These are phyloP conservation scores for Leishmania aethiopica DNA, from an alignment of 208 protist species.

Conservation along the genomic window DNA sequence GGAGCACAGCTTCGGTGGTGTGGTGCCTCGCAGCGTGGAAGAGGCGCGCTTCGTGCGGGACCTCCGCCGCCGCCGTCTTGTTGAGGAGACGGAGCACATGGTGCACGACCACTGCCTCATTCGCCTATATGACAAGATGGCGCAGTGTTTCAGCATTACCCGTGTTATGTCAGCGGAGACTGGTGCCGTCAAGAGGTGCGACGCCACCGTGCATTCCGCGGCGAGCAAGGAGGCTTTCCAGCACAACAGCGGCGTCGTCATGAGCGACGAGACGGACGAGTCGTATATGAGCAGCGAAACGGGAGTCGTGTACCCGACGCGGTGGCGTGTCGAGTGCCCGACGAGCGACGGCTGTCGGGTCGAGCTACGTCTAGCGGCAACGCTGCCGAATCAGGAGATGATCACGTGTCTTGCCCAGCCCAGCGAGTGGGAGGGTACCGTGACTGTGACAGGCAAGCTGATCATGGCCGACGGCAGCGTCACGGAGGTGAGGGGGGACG, in stretches of 20 bases:
- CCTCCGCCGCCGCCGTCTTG: conserved; percentile 27
- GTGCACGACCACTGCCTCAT: conserved; percentile 48
- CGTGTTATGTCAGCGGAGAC: conserved; percentile 22
- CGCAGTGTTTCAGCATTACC: conserved; percentile 37
- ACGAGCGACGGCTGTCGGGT: conserved; percentile 29
- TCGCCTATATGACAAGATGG: conserved; percentile 49
- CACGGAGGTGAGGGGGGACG: conserved; percentile 41
- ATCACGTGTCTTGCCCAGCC: conserved; percentile 46
- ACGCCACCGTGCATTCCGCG: conserved; percentile 36
- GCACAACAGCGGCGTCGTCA: conserved; percentile 26
- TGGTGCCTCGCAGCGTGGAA: conserved; percentile 39
- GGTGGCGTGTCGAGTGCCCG: conserved; percentile 39
- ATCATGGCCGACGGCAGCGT: conserved; percentile 35
- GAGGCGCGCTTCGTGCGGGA: conserved; percentile 40
- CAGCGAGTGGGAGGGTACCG: conserved; percentile 56
- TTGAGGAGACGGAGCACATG: conserved; percentile 26
- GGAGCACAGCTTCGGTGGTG: conserved; percentile 61
- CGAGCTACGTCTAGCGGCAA: conserved; percentile 38
- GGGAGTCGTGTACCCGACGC: conserved; percentile 43
- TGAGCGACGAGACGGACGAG: conserved; percentile 26
- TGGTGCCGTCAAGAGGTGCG: conserved; percentile 10
- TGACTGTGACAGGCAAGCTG: conserved; percentile 40
- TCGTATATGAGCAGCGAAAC: conserved; percentile 45
- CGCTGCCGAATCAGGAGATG: conserved; percentile 60
- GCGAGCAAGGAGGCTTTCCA: conserved; percentile 33